Percentiles rank a stretch among this genome's conserved stretches.
Evolutionary conservation across 257 asterid species (phyloP).

Genomic region (Primulina eburnea): DNA sequence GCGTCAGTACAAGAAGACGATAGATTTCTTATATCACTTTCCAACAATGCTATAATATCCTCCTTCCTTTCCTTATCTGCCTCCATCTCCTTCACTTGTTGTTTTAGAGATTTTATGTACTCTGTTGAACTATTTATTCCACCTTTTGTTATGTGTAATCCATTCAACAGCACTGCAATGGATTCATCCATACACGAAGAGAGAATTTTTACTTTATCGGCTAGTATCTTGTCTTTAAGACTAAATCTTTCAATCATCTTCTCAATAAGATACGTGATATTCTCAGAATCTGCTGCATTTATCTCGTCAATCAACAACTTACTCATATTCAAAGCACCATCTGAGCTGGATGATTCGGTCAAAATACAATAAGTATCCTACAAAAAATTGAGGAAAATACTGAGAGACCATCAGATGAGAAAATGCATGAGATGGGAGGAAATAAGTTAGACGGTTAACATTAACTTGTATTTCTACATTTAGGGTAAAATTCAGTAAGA

Average conservation of each 20-base stretch:
- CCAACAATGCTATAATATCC: constrained; percentile 45
- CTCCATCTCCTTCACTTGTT: constrained; percentile 48
- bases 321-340: constrained; percentile 27
- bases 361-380: constrained; percentile 35
- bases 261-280: constrained; percentile 22
- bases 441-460: too few species aligned
- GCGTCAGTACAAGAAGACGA: constrained; percentile 69
- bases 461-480: too few species aligned
- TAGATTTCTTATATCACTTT: constrained; percentile 47
- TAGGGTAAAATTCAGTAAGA: too few species aligned
- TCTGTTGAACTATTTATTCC: constrained; percentile 33
- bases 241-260: constrained; percentile 40
- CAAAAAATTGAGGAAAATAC: neutral
- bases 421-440: too few species aligned
- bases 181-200: constrained; percentile 32
- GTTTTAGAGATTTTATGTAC: constrained; percentile 48
- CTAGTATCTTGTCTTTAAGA: constrained; percentile 35
- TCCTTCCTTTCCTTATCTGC: constrained; percentile 50
- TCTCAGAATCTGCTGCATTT: constrained; percentile 32
- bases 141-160: constrained; percentile 39
- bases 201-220: constrained; percentile 31
- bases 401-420: too few species aligned
- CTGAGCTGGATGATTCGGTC: constrained; percentile 20
- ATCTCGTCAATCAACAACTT: constrained; percentile 28
- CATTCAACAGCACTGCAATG: constrained; percentile 26